Evolutionary conservation across 805 yeast genomes (phyloP), one percentile per base, ranked within the genome.

Genomic region (Wickerhamiella spandovensis): DNA sequence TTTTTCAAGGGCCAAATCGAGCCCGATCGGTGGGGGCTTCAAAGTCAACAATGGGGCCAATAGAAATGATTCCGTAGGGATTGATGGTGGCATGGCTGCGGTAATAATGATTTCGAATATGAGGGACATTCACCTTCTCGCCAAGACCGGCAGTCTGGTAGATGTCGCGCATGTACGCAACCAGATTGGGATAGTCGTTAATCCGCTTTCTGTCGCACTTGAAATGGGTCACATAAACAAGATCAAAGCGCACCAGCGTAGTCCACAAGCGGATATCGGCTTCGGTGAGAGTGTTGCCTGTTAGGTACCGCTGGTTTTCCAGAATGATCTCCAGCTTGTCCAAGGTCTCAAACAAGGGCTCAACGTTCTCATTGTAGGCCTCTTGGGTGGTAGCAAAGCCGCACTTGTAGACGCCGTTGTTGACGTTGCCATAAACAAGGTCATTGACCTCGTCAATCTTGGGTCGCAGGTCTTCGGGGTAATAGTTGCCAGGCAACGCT

Each of bases 191-290:
- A 64, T 78, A 90, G 55, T 86, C 84, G 62, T 96, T 77, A 59
- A 90, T 84, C 72, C 81, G 82, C 46, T 81, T 81, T 54, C 87
- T 66, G 66, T 90, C 90, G 66, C 95, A 85, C 69, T 90, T 92
- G 77, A 90, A 92, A 66, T 90, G 97, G 67, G 89, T 95, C 49
- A 83, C 90, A 63, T 90, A 90, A 21, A 88, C 95, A 1, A 94
- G 84, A 65, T 90, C 97, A 61, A 90, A 90, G 60, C 98, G 78
- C 43, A 87, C 73, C 52, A 90, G 81, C 2, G 97, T 90, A 22
- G 96, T 79, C 69, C 70, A 90, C 47, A 90, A 75, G 56, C 97
- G 75, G 51, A 90, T 73, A 65, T 90, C 98, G 6, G 95, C 95
- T 68, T 90, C 96, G 1, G 97, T 89, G 49, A 90, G 68, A 45